Percentiles rank a stretch among this genome's conserved stretches.
These are phyloP conservation scores for Knoxia roxburghii DNA, from an alignment of 257 asterid genomes.

Conservation along the genomic window DNA sequence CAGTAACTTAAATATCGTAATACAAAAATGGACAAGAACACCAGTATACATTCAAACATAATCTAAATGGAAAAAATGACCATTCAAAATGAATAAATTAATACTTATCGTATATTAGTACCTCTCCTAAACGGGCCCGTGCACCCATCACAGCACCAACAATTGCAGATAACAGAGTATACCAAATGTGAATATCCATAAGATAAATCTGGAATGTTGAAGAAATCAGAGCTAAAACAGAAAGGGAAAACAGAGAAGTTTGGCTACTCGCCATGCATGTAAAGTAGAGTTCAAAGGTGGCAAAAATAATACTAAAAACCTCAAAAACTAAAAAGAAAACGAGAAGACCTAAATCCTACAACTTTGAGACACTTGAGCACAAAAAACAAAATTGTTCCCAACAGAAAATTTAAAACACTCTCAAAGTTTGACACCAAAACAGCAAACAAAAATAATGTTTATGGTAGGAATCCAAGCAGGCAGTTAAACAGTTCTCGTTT, in stretches of 20 bases:
- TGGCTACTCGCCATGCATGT: neutral
- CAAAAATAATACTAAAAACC: neutral
- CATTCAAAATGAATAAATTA: slow-evolving; percentile 12
- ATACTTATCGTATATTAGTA: slow-evolving; percentile 11
- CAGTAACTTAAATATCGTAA: neutral
- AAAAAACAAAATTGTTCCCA: neutral
- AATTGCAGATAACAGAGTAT: slow-evolving; percentile 81
- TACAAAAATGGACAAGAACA: slow-evolving; percentile 4
- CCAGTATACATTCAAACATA: slow-evolving; percentile 3
- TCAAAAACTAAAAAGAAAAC: neutral
- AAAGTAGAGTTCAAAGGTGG: neutral
- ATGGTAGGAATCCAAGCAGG: neutral
- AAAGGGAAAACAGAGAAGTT: neutral
- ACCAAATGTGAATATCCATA: slow-evolving; percentile 97
- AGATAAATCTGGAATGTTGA: slow-evolving; percentile 57
- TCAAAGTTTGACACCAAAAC: neutral
- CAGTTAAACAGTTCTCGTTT: neutral
- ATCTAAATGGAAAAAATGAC: slow-evolving; percentile 3
- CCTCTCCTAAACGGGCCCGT: slow-evolving; percentile 94
- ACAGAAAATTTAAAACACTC: neutral
- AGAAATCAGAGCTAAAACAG: neutral
- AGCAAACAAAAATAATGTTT: no score
- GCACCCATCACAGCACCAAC: slow-evolving; percentile 99
- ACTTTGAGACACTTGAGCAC: neutral
- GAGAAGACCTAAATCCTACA: neutral